phyloP scores from a whole-genome alignment of 2,329 filamentous ascomycete species.

The Colletotrichum echinochloae region DNA sequence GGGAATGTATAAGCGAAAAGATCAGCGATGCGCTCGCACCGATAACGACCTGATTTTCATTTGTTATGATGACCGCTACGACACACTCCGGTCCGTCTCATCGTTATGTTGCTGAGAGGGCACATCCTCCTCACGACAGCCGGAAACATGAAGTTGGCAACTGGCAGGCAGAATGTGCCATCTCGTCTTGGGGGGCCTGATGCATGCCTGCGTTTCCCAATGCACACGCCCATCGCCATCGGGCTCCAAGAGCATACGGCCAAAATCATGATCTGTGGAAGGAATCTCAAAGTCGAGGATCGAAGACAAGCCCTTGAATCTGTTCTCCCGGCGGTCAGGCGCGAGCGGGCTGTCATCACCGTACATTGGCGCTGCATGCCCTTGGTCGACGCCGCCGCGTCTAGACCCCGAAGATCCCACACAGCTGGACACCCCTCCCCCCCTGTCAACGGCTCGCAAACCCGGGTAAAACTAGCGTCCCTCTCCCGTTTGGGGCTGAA shows the following conservation, averaged over 20 bases:
- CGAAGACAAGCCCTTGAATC: slow-evolving; percentile 2
- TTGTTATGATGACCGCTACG: not conserved
- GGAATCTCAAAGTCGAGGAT: slow-evolving; percentile 20
- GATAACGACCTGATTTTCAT: not conserved
- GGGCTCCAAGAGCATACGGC: not conserved
- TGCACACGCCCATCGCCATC: slow-evolving; percentile 18
- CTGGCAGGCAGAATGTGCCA: not conserved
- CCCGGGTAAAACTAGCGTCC: slow-evolving; percentile 23
- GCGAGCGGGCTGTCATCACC: slow-evolving; percentile 28
- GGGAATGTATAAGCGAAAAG: not conserved
- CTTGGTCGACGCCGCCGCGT: slow-evolving; percentile 28
- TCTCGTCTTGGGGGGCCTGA: slow-evolving; percentile 16
- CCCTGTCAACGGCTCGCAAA: not conserved
- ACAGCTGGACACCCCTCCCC: not conserved
- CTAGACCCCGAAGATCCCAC: slow-evolving; percentile 32
- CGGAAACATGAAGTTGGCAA: not conserved
- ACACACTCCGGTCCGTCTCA: not conserved
- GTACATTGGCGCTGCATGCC: slow-evolving; percentile 34
- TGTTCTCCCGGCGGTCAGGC: slow-evolving; percentile 23
- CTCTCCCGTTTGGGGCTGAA: slow-evolving; percentile 34
- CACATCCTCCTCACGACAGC: not conserved
- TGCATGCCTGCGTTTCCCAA: not conserved
- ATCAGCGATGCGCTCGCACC: not conserved
- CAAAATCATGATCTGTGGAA: slow-evolving; percentile 15
- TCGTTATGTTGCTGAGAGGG: not conserved